Evolutionary conservation across 2,329 filamentous ascomycete genomes (phyloP), one percentile per base, ranked within the genome.

Genomic region (Colletotrichum higginsianum): DNA sequence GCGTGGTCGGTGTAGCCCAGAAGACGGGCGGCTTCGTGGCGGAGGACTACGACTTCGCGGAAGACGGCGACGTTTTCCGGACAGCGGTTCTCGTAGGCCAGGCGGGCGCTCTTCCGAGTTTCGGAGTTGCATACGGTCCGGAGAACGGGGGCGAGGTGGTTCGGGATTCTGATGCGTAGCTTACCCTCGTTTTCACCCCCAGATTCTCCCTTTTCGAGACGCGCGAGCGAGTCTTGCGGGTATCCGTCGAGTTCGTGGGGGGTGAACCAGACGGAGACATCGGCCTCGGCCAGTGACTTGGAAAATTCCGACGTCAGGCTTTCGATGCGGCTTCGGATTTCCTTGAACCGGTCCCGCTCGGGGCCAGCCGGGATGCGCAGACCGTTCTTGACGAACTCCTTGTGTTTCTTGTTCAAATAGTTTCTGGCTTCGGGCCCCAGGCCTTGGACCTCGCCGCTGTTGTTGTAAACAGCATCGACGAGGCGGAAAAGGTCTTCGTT

Each of bases 1-100:
- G 94, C 94, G 79, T 96, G 93, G 78, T 94, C 90, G 7, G 89
- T 87, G 80, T 95, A 96, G 15, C 93, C 93, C 1, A 96, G 86
- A 58, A 96, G 86, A 62, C 92, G 89, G 15, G 94, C 94, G 21
- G 90, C 92, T 80, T 96, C 93, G 76, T 96, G 93, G 12, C 94
- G 91, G 35, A 96, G 88, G 13, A 91, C 82, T 62, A 96, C 87
- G 40, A 93, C 89, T 78, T 95, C 93, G 74, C 89, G 90, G 86
- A 96, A 96, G 12, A 95, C 84, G 0, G 89, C 86, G 3, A 91
- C 87, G 78, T 96, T 71, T 1, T 2, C 23, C 1, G 26, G 1
- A 15, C 67, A 71, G 2, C 56, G 49, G 23, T 26, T 57, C n/a
- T 71, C 57, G 15, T 18, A 61, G 5, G 52, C 53, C 0, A 52